Evolutionary conservation across 352 stramenopile genomes (phyloP).

Genomic region (Phytopythium vexans): DNA sequence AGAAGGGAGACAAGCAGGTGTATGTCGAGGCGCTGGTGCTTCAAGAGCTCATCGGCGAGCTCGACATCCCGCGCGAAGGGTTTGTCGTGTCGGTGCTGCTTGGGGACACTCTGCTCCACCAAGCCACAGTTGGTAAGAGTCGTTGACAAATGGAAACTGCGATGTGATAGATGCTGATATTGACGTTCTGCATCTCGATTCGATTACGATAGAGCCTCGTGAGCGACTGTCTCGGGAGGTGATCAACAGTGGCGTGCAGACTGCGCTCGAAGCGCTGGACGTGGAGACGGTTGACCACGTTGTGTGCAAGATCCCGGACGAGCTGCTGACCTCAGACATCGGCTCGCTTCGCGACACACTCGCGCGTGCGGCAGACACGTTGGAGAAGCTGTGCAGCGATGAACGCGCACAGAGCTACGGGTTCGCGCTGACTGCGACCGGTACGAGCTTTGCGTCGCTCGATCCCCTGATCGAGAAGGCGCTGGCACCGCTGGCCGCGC

Average conservation of each 20-base stretch:
- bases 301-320: slow-evolving; percentile 56
- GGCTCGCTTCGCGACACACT: slow-evolving; percentile 30
- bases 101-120: slow-evolving; percentile 45
- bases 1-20: slow-evolving; percentile 42
- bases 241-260: slow-evolving; percentile 45
- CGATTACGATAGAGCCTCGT: slow-evolving; percentile 15
- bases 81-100: slow-evolving; percentile 60
- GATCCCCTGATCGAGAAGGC: slow-evolving; percentile 43
- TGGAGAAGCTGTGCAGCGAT: slow-evolving; percentile 38
- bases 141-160: neutral
- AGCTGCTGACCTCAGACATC: slow-evolving; percentile 18
- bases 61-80: slow-evolving; percentile 54
- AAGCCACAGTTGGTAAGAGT: slow-evolving; percentile 14
- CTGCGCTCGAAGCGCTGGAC: slow-evolving; percentile 44
- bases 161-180: neutral
- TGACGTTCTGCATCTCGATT: neutral
- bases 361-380: slow-evolving; percentile 18
- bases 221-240: slow-evolving; percentile 34
- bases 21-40: slow-evolving; percentile 68
- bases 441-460: slow-evolving; percentile 15
- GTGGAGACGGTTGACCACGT: slow-evolving; percentile 69
- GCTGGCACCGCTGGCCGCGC: slow-evolving; percentile 33
- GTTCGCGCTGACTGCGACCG: slow-evolving; percentile 30
- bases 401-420: slow-evolving; percentile 64
- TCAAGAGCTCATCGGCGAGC: slow-evolving; percentile 59